Conservation (phyloP, 345 rosid species). For the rapeseed (Brassica napus) region DNA sequence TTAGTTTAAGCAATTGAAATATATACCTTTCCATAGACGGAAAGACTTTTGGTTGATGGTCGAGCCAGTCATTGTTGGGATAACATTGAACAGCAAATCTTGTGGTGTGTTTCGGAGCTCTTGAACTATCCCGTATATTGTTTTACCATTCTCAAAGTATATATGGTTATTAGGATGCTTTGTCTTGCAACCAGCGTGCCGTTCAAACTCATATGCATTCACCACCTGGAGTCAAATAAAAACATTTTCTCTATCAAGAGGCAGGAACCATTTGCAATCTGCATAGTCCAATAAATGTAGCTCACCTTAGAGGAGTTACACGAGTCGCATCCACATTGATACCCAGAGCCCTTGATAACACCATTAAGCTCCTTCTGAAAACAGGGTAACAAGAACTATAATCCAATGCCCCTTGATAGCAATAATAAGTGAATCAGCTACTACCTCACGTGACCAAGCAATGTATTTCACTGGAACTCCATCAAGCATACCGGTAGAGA, state of each 20-base stretch:
- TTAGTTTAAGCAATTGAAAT: not conserved
- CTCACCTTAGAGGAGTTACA: slow-evolving; percentile 69
- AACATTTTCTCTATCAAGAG: not conserved
- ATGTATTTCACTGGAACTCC: slow-evolving; percentile 75
- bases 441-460: slow-evolving; percentile 70
- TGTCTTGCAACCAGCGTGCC: slow-evolving; percentile 75
- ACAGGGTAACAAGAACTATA: not conserved
- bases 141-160: slow-evolving; percentile 80
- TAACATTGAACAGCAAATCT: slow-evolving; percentile 58
- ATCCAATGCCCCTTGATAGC: not conserved
- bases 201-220: slow-evolving; percentile 79
- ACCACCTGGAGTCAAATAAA: slow-evolving; percentile 46
- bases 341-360: slow-evolving; percentile 74
- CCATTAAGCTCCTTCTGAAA: slow-evolving; percentile 61
- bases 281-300: not conserved
- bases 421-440: slow-evolving; percentile 30
- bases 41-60: slow-evolving; percentile 72
- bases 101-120: slow-evolving; percentile 72
- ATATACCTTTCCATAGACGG: slow-evolving; percentile 69
- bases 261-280: not conserved
- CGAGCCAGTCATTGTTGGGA: slow-evolving; percentile 73
- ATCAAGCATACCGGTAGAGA: slow-evolving; percentile 58
- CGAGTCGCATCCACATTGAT: slow-evolving; percentile 71
- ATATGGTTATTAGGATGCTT: slow-evolving; percentile 88
- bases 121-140: slow-evolving; percentile 80